Evolutionary conservation across 2,329 filamentous ascomycete genomes (phyloP).

Genomic region (Talaromyces sp.): DNA sequence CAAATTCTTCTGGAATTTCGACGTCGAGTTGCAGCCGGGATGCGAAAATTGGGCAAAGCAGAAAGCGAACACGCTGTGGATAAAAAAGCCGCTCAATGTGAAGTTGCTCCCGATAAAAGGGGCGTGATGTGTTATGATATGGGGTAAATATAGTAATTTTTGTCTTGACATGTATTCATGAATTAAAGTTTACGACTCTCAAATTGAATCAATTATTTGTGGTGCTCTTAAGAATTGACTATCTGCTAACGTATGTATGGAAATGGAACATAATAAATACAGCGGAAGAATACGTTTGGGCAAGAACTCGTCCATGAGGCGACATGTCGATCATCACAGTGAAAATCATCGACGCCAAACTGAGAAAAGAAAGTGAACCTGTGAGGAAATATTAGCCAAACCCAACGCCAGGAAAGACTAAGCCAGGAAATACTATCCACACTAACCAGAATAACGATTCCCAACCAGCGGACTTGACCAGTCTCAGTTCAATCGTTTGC

Average conservation of each 20-base stretch:
- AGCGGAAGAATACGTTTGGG: neutral
- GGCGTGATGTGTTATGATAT: neutral
- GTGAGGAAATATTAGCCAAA: neutral
- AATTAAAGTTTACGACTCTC: neutral
- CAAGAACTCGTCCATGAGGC: neutral
- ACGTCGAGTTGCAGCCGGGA: conserved; percentile 29
- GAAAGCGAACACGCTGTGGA: conserved; percentile 31
- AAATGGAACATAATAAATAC: neutral
- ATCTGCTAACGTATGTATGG: neutral
- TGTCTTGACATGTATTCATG: neutral
- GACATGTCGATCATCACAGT: neutral
- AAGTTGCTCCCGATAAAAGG: neutral
- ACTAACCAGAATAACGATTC: neutral
- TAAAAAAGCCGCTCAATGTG: conserved; percentile 23
- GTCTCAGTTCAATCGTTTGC: neutral
- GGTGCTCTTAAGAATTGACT: neutral
- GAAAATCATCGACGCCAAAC: neutral
- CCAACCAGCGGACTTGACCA: neutral
- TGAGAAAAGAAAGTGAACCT: neutral
- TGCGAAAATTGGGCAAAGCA: conserved; percentile 27
- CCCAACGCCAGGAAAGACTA: neutral
- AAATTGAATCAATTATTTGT: neutral
- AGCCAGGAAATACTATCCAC: too few species aligned
- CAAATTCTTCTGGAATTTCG: conserved; percentile 44
- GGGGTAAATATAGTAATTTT: neutral